Base-by-base conservation (phyloP, 2,329 filamentous ascomycete species). In the Diplodia seriata region DNA sequence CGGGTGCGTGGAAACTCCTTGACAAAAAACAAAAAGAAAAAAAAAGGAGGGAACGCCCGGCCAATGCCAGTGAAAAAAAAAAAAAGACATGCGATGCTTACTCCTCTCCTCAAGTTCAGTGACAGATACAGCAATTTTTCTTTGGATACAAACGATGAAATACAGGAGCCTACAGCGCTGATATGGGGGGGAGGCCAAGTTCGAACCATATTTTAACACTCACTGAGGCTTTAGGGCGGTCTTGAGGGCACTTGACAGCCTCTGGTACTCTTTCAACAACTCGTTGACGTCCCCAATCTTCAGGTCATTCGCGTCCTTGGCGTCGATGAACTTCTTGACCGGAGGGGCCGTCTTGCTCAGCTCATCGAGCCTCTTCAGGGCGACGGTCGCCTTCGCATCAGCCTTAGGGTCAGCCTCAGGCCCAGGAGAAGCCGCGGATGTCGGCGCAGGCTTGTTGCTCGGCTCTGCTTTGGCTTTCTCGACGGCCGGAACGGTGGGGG, bases 251-350 rank as follows among this genome's bases (percentile, higher is more conserved):
- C 75, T 78, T 23, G 81, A 82, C 65, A 85, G 72, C 64, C 82
- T 73, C 68, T 81, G 79, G 66, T 81, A 81, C 40, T 81, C 79
- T 69, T 76, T 80, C 72, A 81, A 68, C 61, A 81, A 67, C 71
- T 84, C 82, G 49, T 85, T 82, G 4, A 84, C 78, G 70, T 85
- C 83, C 12, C 79, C 82, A 54, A 85, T 66, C 73, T 76, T 81
- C 70, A 85, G 69, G 14, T 84, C 81, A 50, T 77, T 77, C 50
- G 80, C 80, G 70, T 81, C 80, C 66, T 80, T 79, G 2, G 80
- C 78, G 29, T 84, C 82, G 68, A 84, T 57, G 68, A 84, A 85
- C 53, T 78, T 75, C 73, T 81, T 83, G 56, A 79, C 73, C 1
- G 83, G 82, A n/a, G 82, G 81, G 20, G 79, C 75, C 29, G 81